phyloP scores from a whole-genome alignment of 2,329 filamentous ascomycete species.

The Truncatella angustata region DNA sequence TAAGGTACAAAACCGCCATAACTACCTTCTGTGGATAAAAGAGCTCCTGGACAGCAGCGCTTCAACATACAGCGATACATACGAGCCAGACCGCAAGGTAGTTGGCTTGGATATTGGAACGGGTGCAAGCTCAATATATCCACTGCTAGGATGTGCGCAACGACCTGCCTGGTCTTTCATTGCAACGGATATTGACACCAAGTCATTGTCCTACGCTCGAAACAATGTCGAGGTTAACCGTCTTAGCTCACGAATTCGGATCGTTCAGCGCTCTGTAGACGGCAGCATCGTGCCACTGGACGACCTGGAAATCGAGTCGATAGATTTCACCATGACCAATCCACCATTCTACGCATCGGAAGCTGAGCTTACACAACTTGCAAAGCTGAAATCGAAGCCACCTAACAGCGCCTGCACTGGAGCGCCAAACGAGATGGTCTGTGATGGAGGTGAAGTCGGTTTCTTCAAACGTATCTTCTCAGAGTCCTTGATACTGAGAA shows the following conservation, averaged over 20 bases:
- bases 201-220: slow-evolving; percentile 64
- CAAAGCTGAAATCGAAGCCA: slow-evolving; percentile 62
- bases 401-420: slow-evolving; percentile 77
- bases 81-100: slow-evolving; percentile 46
- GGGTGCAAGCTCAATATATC: slow-evolving; percentile 89
- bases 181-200: slow-evolving; percentile 76
- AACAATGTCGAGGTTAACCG: slow-evolving; percentile 67
- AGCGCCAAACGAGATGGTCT: slow-evolving; percentile 81
- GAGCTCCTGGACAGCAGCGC: slow-evolving; percentile 71
- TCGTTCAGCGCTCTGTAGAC: slow-evolving; percentile 53
- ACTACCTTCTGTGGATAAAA: slow-evolving; percentile 90
- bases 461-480: slow-evolving; percentile 71
- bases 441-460: slow-evolving; percentile 69
- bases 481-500: slow-evolving; percentile 61
- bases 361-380: slow-evolving; percentile 65
- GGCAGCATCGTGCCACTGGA: slow-evolving; percentile 64
- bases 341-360: slow-evolving; percentile 88
- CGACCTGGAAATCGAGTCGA: slow-evolving; percentile 42
- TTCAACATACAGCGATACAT: slow-evolving; percentile 41
- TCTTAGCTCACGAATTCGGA: slow-evolving; percentile 58
- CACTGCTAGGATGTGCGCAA: slow-evolving; percentile 71
- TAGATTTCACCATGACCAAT: slow-evolving; percentile 91
- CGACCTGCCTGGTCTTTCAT: slow-evolving; percentile 69
- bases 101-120: slow-evolving; percentile 83
- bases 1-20: slow-evolving; percentile 67